Base-by-base conservation (phyloP, 2,329 filamentous ascomycete species). In the Balansia obtecta region DNA sequence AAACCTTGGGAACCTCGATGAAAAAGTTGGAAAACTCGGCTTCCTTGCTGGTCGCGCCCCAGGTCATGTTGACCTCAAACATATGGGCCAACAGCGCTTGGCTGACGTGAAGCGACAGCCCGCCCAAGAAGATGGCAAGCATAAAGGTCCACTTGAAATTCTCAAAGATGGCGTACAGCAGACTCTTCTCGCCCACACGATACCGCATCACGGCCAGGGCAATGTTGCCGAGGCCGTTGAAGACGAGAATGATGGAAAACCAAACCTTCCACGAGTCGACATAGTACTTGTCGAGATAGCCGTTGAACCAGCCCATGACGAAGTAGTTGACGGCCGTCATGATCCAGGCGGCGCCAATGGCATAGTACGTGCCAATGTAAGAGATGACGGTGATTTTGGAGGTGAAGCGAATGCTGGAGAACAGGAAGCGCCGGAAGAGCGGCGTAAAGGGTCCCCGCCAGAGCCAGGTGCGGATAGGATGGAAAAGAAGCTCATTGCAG, bases 41-140 rank as follows among this genome's bases (percentile, higher is more conserved):
- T 69, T 95, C 88, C 69, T 94, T 94, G 40, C 82, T 78, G 0
- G 88, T 94, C 1, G 87, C 82, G 47, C 87, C 87, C 88, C 88
- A 93, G 3, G 79, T 80, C 83, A 93, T 91, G 67, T 93, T 77
- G 62, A 91, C 81, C 68, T 86, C 81, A 63, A 93, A 86, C 79
- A 93, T 87, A 71, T 94, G 88, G 4, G 82, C 76, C 44, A 93
- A 68, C 34, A 95, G 72, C 1, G 88, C 88, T 64, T 90, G 84
- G 32, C 80, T 86, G 46, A 95, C 79, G 68, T 94, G 87, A 37
- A 94, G 76, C 1, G 82, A 86, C 46, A 93, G 74, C 39, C 88
- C 88, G 48, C 88, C 88, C 16, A 95, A 74, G 74, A 93, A 94
- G 64, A 93, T 83, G 54, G 83, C 83, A 45, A 91, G 72, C 67